Evolutionary conservation across 2,329 filamentous ascomycete genomes (phyloP), one percentile per base, ranked within the genome.

Genomic region (Trichoderma harzianum): DNA sequence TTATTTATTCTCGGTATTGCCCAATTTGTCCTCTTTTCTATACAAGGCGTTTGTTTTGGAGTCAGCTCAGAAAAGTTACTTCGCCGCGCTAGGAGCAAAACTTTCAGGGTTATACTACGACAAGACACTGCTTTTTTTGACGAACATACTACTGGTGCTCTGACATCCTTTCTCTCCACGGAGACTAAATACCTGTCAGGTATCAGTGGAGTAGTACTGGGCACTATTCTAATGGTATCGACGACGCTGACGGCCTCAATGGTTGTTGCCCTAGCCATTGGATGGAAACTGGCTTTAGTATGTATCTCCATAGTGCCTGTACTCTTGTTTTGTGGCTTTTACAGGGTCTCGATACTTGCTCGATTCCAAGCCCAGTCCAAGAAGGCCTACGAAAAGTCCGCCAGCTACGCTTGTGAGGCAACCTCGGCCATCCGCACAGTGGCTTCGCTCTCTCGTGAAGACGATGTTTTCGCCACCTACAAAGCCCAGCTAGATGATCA

Each of bases 361-460:
- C 32, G 12, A 62, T 39, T 62, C 34, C 34, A 39, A 32, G 24
- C 32, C 24, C 55, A 62, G 30, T 36, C 60, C 26, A 39, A 36
- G 60, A 43, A 36, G n/a, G 26, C 36, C 36, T 65, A 65, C 26
- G 39, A 65, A 21, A 28, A 21, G 62, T 65, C 62, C 18, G 62
- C 62, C 24, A 53, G 62, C 26, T 43, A 43, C n/a, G 62, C 62
- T n/a, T 65, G 62, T 3, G 62, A 65, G 36, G 30, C 34, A 36
- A 65, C 62, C 36, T 24, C 34, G 21, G 62, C 62, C 3, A 65
- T 65, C 72, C 82, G 89, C 24, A 91, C 90, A 0, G 89, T 91
- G 1, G 82, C 87, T 0, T 84, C 87, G 0, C 79, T 92, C 5
- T 89, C 87, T 0, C 86, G 91, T 81, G 89, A 91, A 75, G 81